Evolutionary conservation across 768 basidiomycete species (phyloP), one percentile per base, ranked within the genome.

Genomic region (Mycena polygramma): DNA sequence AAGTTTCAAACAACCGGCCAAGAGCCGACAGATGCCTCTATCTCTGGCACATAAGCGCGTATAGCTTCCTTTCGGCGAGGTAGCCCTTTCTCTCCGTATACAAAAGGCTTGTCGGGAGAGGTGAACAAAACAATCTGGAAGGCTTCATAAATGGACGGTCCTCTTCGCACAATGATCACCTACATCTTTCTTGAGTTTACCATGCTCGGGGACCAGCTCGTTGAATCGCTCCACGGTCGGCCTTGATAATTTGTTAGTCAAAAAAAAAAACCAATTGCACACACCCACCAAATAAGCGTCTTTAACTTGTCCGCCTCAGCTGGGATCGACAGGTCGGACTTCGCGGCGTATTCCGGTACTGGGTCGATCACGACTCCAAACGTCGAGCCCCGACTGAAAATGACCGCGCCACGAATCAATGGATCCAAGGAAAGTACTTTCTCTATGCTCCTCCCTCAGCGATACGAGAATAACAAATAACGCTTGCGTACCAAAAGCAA

Each of bases 81-180:
- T 9, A 61, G 24, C 19, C 60, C 60, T 20, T 61, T 61, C 46
- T 61, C 60, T 35, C 60, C 60, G 14, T 61, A 51, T 24, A 51
- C 48, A 39, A 61, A 36, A 20, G 60, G 60, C 48, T 61, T 61
- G 4, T 61, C 36, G 4, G 36, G 20, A 24, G 35, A 22, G 60
- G 60, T 51, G 24, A 61, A 37, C 36, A 61, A 51, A 51, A 61
- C 51, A 6, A 37, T 51, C 60, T 61, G 35, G n/a, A 51, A 14
- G 10, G 26, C 14, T 3, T 24, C 43, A 26, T 26, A 15, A 52
- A 52, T 30, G n/a, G n/a, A n/a, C 26, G 26, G 14, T 24, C 30
- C 24, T 15, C 24, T 6, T 26, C 6, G n/a, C 13, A 14, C 6
- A 4, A 30, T 22, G 10, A 10, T 24, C 37, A 2, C 60, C 11